Base-by-base conservation (phyloP, 2,329 filamentous ascomycete genomes). In the Aspergillus novofumigatus region DNA sequence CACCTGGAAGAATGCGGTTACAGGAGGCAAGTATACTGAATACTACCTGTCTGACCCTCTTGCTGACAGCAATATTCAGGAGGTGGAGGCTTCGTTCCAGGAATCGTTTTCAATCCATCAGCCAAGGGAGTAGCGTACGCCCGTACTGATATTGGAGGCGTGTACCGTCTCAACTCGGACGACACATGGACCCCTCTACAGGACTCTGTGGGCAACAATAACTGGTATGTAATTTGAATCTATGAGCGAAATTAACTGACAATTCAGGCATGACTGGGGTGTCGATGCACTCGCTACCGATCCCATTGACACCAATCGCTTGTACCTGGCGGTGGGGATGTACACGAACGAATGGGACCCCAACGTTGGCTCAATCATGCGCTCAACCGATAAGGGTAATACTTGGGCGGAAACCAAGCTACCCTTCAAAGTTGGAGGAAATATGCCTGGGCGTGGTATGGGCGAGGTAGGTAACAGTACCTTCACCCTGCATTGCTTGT, bases 291-390 rank as follows among this genome's bases (percentile, higher is more conserved):
- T 86, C 9, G 83, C 83, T 29, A 61, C 59, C 1, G 59, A 86
- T 57, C 80, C 83, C 0, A 73, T 80, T 26, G 75, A 85, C 52
- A 69, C 80, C 3, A 72, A 78, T 56, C 78, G 79, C 52, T 74
- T 86, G 1, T 84, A 82, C 60, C 75, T 81, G 1, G 82, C 82
- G 0, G 76, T 80, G 0, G 82, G 83, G 55, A 77, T 82, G 74
- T 86, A 86, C 66, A 86, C 82, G n/a, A 85, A 81, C 65, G 72
- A 72, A 59, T 85, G 82, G 82, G 83, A 86, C 56, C 81, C 83
- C 1, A 82, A 80, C 54, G 75, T 78, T 4, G 83, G 82, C 7
- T 74, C 80, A 7, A 83, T 86, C 41, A 77, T 83, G 32, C 77
- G 79, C 28, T 84, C 81, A 8, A 79, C 75, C 8, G 81, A 86